These are phyloP conservation scores for Ephemerocybe angulata DNA, from an alignment of 768 basidiomycete species.

Conservation along the genomic window DNA sequence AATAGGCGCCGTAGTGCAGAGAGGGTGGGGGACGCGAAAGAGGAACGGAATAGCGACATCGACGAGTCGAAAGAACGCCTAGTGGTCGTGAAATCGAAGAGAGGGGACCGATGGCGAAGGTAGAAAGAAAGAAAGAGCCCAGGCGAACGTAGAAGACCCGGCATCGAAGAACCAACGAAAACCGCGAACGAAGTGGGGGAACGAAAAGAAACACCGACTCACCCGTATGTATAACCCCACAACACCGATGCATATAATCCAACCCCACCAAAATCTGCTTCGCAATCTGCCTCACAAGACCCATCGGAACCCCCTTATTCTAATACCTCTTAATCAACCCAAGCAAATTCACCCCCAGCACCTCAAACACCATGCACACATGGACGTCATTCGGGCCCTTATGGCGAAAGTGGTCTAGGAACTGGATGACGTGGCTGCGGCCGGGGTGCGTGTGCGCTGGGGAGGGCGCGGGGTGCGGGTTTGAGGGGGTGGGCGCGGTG, in stretches of 20 bases:
- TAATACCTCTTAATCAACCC: conserved; percentile 97
- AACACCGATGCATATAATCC: conserved; percentile 97
- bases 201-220: conserved; percentile 18
- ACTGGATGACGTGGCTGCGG: conserved; percentile 90
- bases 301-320: conserved; percentile 95
- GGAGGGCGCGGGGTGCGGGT: conserved; percentile 47
- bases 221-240: conserved; percentile 96
- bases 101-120: too few species aligned
- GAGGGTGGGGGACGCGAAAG: too few species aligned
- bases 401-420: conserved; percentile 96
- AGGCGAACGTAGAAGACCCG: too few species aligned
- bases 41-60: too few species aligned
- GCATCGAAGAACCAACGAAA: not conserved
- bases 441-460: conserved; percentile 80
- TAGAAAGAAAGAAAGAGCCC: too few species aligned
- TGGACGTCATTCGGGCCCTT: conserved; percentile 95
- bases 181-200: not conserved
- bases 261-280: conserved; percentile 94
- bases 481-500: conserved; percentile 41
- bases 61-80: not conserved
- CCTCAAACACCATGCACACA: conserved; percentile 99
- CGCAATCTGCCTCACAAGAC: conserved; percentile 90
- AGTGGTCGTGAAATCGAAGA: not conserved
- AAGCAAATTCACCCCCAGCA: conserved; percentile 93
- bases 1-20: too few species aligned